A percentile compares a stretch with the other conserved stretches of the same genome.
These are phyloP conservation scores for Hymenoscyphus scutula DNA, from an alignment of 2,329 filamentous ascomycete genomes.

Conservation along the genomic window DNA sequence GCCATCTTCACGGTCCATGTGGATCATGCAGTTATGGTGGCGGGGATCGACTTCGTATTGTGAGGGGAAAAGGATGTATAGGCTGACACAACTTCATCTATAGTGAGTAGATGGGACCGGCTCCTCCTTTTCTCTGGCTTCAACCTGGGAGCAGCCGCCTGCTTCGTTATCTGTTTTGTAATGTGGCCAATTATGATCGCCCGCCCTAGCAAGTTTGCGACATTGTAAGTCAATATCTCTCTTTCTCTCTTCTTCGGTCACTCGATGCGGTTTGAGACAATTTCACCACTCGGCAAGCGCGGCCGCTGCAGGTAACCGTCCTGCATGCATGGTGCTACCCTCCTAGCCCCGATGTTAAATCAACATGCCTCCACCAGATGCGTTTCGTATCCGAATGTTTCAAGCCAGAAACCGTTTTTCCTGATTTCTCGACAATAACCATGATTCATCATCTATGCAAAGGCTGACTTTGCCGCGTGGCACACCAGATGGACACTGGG, in stretches of 20 bases:
- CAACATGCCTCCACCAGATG: slow-evolving; percentile 2
- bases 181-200: slow-evolving; percentile 80
- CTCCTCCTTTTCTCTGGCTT: slow-evolving; percentile 88
- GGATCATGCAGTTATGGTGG: slow-evolving; percentile 28
- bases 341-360: slow-evolving; percentile 10
- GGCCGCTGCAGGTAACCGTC: slow-evolving; percentile 40
- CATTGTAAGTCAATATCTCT: slow-evolving; percentile 70
- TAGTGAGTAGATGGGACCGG: slow-evolving; percentile 97
- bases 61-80: slow-evolving; percentile 23
- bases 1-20: slow-evolving; percentile 30
- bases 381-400: slow-evolving; percentile 3
- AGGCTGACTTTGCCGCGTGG: slow-evolving; percentile 33
- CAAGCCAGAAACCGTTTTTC: not conserved
- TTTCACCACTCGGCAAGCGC: slow-evolving; percentile 26
- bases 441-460: slow-evolving; percentile 12
- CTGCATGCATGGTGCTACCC: slow-evolving; percentile 29
- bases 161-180: slow-evolving; percentile 91
- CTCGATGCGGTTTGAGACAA: slow-evolving; percentile 24
- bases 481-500: slow-evolving; percentile 85
- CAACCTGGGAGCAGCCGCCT: slow-evolving; percentile 83
- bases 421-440: not conserved
- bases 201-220: slow-evolving; percentile 89
- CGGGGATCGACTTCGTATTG: slow-evolving; percentile 26
- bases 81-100: slow-evolving; percentile 37
- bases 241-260: slow-evolving; percentile 19